Evolutionary conservation across 768 basidiomycete genomes (phyloP).

Genomic region (Hypholoma sublateritium): DNA sequence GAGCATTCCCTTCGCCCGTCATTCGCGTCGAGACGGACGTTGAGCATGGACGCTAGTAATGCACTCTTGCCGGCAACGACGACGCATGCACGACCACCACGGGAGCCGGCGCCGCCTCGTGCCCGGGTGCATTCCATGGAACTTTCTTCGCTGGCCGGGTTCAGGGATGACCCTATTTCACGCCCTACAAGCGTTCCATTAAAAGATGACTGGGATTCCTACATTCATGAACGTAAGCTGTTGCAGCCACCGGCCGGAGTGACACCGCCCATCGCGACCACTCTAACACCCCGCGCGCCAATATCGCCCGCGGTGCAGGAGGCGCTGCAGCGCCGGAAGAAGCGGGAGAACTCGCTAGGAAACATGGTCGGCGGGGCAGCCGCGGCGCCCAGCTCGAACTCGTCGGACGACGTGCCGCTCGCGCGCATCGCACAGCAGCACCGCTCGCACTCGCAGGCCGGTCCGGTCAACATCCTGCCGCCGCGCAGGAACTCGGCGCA

Average conservation of each 20-base stretch:
- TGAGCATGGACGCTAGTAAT: conserved; percentile 65
- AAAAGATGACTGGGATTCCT: conserved; percentile 83
- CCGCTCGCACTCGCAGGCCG: conserved; percentile 12
- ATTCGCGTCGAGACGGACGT: conserved; percentile 62
- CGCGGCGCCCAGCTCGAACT: conserved; percentile 33
- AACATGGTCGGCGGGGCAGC: conserved; percentile 22
- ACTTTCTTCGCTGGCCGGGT: conserved; percentile 44
- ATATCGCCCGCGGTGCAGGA: conserved; percentile 75
- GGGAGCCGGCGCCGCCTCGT: conserved; percentile 62
- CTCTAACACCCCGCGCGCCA: conserved; percentile 40
- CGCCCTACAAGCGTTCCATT: conserved; percentile 76
- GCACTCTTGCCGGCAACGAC: conserved; percentile 31
- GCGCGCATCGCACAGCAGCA: conserved; percentile 30
- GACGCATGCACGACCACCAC: conserved; percentile 67
- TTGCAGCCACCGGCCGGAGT: conserved; percentile 82
- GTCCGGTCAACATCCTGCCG: conserved; percentile 46
- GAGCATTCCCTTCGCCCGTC: conserved; percentile 66
- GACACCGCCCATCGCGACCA: conserved; percentile 71
- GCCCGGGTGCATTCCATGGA: conserved; percentile 75
- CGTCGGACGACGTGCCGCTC: conserved; percentile 51
- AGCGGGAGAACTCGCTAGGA: conserved; percentile 65
- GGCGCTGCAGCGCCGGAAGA: conserved; percentile 69
- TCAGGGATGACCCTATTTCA: conserved; percentile 52
- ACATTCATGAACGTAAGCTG: conserved; percentile 82
- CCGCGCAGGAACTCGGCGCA: conserved; percentile 39